Evolutionary conservation across 2,329 filamentous ascomycete species (phyloP), one percentile per base, ranked within the genome.

Genomic region (Cladosporium phlei): DNA sequence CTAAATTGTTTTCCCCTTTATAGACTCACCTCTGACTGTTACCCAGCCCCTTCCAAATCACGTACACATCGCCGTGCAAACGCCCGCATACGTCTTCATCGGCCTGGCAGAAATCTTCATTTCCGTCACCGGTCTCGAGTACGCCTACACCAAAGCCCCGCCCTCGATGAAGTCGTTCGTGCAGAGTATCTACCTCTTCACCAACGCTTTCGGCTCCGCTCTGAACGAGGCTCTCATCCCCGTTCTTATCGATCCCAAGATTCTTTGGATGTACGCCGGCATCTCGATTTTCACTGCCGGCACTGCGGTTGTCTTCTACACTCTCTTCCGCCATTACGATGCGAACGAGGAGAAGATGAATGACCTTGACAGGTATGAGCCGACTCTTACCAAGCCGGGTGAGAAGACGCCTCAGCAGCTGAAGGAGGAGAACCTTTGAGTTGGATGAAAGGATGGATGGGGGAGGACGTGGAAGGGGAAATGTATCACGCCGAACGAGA

Each of bases 161-260:
- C 59, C 66, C 29, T 64, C 59, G 30, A 73, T 74, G 71, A 73
- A 72, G 57, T 69, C 65, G 5, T 72, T 74, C 50, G 68, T 74
- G 48, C 72, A 72, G 66, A 63, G 35, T 12, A 47, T 39, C 22
- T 39, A 47, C 37, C 69, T 82, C 47, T 71, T 83, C 51, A 82
- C 78, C 29, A 77, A 70, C 35, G 80, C 79, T 3, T 71, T 79
- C 34, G 78, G 77, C 3, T 73, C 78, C 2, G 77, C 76, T 24
- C 66, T 88, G 17, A 79, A 77, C 2, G 77, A 82, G 55, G 76
- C 81, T 2, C 67, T 86, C 10, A 74, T 79, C 2, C 79, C 82
- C 0, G 66, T 73, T 4, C 76, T 79, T 5, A 74, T 74, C 47
- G 79, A 88, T 59, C 84, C 83, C 17, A 72, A 79, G 54, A 74